Conservation (phyloP, 2,329 filamentous ascomycete species). For the Nemania sp. region DNA sequence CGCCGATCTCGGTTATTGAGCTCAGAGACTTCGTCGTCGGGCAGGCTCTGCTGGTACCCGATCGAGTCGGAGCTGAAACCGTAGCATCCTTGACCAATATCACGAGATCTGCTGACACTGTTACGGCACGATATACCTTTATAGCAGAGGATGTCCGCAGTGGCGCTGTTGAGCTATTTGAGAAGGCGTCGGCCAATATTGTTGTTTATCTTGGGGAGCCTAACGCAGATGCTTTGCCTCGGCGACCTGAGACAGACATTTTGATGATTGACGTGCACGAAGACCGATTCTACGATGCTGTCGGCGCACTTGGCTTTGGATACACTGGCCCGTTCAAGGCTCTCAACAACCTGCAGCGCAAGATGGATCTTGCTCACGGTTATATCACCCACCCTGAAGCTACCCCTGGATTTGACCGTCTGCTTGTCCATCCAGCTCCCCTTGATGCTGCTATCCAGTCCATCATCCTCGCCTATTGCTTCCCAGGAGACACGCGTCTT, state of each 20-base stretch:
- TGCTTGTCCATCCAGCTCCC: slow-evolving; percentile 44
- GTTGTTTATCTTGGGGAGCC: background rate
- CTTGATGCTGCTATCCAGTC: slow-evolving; percentile 46
- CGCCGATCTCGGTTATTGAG: slow-evolving; percentile 1
- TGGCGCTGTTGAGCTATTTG: background rate
- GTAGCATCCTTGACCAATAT: too few species aligned
- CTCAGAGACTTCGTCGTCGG: slow-evolving; percentile 1
- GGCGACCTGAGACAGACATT: background rate
- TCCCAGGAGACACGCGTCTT: slow-evolving; percentile 42
- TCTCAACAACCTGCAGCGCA: background rate
- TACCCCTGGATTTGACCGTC: slow-evolving; percentile 27
- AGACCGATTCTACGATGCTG: background rate
- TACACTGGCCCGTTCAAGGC: slow-evolving; percentile 4
- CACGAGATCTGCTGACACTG: background rate
- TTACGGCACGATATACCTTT: background rate
- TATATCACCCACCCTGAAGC: background rate
- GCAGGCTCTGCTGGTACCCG: background rate
- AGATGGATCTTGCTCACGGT: background rate
- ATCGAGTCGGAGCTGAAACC: too few species aligned
- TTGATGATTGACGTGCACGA: background rate
- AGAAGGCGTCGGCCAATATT: background rate
- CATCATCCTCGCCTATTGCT: slow-evolving; percentile 40
- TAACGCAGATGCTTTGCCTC: background rate
- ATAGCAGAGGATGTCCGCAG: background rate
- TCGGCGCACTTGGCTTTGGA: background rate